A percentile compares a stretch with the other conserved stretches of the same genome.
These are phyloP conservation scores for Dictyostelium intermedium DNA, from an alignment of 78 protist species.

Conservation along the genomic window DNA sequence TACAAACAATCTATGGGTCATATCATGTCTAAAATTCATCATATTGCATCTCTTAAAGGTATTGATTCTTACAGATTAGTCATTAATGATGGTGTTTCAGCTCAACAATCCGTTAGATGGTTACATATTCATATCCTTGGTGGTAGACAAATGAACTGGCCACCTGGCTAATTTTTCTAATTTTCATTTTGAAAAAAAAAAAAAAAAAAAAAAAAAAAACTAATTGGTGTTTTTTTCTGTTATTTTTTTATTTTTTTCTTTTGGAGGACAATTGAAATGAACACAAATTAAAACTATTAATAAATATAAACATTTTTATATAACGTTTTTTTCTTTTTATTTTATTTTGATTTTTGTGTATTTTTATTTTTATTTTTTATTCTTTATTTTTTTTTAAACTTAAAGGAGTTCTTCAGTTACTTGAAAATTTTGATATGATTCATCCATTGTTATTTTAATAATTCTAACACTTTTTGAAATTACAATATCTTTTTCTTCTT, in stretches of 20 bases:
- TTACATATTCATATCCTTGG: slow-evolving; percentile 57
- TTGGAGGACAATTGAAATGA: background rate
- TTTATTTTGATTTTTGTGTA: no score
- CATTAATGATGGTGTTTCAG: slow-evolving; percentile 52
- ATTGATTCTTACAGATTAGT: slow-evolving; percentile 43
- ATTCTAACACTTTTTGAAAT: no score
- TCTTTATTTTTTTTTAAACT: no score
- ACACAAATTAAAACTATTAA: background rate
- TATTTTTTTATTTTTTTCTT: no score
- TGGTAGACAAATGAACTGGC: slow-evolving; percentile 58
- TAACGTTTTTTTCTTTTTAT: no score
- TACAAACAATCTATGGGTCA: slow-evolving; percentile 27
- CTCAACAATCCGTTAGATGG: slow-evolving; percentile 70
- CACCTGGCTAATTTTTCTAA: slow-evolving; percentile 16
- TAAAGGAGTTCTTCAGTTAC: no score
- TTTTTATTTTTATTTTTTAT: no score
- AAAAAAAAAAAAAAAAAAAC: background rate
- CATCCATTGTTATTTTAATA: no score
- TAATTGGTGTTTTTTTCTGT: background rate
- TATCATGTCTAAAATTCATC: slow-evolving; percentile 36
- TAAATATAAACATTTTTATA: background rate
- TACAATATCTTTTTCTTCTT: no score
- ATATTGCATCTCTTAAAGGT: slow-evolving; percentile 22
- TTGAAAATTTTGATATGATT: no score
- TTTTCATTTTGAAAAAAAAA: background rate